Base-by-base conservation (phyloP, 169 alveolate species). In the Eimeria zaria region DNA sequence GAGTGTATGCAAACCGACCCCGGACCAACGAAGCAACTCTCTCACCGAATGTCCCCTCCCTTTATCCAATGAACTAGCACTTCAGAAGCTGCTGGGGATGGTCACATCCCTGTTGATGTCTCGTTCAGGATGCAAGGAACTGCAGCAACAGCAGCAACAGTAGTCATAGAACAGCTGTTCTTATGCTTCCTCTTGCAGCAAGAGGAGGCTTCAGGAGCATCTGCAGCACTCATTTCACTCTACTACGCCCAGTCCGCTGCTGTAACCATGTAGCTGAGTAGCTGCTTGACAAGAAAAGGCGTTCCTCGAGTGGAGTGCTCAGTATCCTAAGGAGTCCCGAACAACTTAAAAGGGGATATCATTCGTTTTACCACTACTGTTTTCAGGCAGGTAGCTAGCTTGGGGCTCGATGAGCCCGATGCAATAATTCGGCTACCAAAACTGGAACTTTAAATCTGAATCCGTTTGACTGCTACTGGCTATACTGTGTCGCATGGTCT, bases 51-150 rank as follows among this genome's bases (percentile, higher is more conserved):
- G 18, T n/a, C n/a, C 58, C 39, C 41, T 20, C 58, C 58, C 84
- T 41, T 44, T 74, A 20, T 41, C 55, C 20, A 41, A 74, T 60
- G 84, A 74, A 74, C 60, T 60, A 41, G 58, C 84, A 41, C 58
- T 74, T 24, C 84, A 74, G 60, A 74, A 74, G 55, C 84, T 74
- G 39, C 58, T 74, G 36, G 84, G 84, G 58, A 74, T 74, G 84
- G 84, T 74, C 84, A 74, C 51, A 5, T 41, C 84, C 39, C 55
- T 74, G 84, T 39, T 74, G 55, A 41, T 74, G 84, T 39, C 84
- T 20, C 84, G 84, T 44, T 74, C 84, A 74, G 51, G 48, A 41
- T 74, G 84, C 41, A 74, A 74, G 55, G 84, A 74, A 74, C 60
- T 74, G 60, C 55, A 0, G 55, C 39, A 39, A 33, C 84, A 74